These are phyloP conservation scores for Globisporangium sylvaticum DNA, from an alignment of 352 stramenopile genomes.

Conservation along the genomic window DNA sequence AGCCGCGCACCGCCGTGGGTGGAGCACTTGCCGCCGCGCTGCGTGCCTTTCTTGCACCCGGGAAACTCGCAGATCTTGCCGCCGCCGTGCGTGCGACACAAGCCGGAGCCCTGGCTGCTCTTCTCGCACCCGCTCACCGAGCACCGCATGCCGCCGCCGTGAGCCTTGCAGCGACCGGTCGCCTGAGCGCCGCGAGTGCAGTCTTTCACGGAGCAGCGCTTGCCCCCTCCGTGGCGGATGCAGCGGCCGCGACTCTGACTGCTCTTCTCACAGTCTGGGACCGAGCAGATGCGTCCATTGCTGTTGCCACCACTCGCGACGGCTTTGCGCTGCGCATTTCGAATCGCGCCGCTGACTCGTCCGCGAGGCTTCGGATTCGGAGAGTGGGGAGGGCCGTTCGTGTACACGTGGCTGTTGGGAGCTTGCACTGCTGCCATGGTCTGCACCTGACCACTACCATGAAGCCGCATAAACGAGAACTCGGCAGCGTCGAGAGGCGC, in stretches of 20 bases:
- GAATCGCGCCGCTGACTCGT: neutral
- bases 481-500: constrained; percentile 5
- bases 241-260: constrained; percentile 41
- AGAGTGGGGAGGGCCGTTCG: neutral
- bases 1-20: constrained; percentile 36
- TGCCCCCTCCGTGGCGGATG: constrained; percentile 81
- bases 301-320: neutral
- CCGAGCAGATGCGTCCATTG: constrained; percentile 17
- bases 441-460: neutral
- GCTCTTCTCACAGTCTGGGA: constrained; percentile 31
- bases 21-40: constrained; percentile 46
- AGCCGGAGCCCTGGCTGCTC: constrained; percentile 35
- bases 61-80: constrained; percentile 42
- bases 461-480: neutral
- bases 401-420: constrained; percentile 1
- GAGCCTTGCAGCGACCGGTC: constrained; percentile 40
- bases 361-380: neutral
- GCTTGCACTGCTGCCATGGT: neutral
- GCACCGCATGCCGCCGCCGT: constrained; percentile 45
- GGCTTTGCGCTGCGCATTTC: neutral
- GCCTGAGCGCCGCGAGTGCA: constrained; percentile 41
- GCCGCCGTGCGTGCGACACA: constrained; percentile 53
- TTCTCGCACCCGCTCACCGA: constrained; percentile 35
- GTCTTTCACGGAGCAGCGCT: constrained; percentile 50
- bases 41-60: constrained; percentile 50